Evolutionary conservation across 345 rosid species (phyloP).

Genomic region (Crucihimalaya himalaica): DNA sequence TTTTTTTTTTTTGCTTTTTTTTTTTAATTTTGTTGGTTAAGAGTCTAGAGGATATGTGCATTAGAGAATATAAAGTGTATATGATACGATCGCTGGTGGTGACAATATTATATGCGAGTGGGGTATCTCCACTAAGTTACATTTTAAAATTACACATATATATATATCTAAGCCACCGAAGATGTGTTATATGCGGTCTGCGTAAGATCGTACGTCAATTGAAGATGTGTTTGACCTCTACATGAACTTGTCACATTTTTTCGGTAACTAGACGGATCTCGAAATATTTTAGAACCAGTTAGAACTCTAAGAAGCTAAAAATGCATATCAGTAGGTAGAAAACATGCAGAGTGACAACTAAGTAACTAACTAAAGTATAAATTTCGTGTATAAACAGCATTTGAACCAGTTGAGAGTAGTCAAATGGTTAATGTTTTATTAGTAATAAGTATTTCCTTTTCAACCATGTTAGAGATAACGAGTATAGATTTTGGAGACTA

Average conservation of each 20-base stretch:
- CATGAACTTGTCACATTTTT: constrained; percentile 24
- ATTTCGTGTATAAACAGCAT: not conserved
- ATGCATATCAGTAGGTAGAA: not conserved
- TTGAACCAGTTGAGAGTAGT: not conserved
- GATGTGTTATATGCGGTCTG: constrained; percentile 41
- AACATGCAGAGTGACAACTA: not conserved
- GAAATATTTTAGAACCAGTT: not conserved
- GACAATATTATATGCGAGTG: constrained; percentile 57
- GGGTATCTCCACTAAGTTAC: constrained; percentile 61
- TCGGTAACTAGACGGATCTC: not conserved
- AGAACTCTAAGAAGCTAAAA: not conserved
- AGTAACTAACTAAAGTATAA: not conserved
- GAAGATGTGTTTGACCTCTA: constrained; percentile 35
- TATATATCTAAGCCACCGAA: constrained; percentile 34
- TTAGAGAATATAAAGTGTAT: constrained; percentile 46
- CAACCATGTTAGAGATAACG: not conserved
- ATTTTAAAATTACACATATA: constrained; percentile 39
- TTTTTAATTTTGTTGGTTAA: constrained; percentile 15
- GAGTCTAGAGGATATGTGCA: constrained; percentile 33
- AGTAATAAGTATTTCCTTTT: not conserved
- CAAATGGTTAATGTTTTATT: not conserved
- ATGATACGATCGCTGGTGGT: constrained; percentile 48
- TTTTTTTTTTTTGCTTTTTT: not conserved
- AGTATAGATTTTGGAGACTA: not conserved
- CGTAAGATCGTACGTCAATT: constrained; percentile 42